These are phyloP conservation scores for Penicillium sp. DNA, from an alignment of 2,329 filamentous ascomycete genomes.

Conservation along the genomic window DNA sequence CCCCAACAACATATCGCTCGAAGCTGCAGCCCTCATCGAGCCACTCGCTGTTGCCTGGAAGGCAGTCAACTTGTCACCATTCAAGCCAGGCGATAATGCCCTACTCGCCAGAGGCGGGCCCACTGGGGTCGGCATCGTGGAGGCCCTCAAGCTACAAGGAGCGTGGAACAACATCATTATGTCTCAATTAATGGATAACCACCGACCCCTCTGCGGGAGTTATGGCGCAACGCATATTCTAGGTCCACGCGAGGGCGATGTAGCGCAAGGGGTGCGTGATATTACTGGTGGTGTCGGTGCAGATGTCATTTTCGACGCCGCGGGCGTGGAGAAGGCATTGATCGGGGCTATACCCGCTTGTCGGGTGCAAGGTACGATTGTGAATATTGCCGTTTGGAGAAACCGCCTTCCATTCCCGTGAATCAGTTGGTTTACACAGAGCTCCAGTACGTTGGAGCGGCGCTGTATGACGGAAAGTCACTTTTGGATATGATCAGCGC, in stretches of 20 bases:
- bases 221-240: slow-evolving; percentile 60
- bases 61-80: slow-evolving; percentile 53
- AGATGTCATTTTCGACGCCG: slow-evolving; percentile 63
- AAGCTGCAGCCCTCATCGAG: slow-evolving; percentile 57
- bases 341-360: slow-evolving; percentile 51
- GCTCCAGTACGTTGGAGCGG: slow-evolving; percentile 50
- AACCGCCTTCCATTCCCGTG: slow-evolving; percentile 52
- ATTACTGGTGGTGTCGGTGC: slow-evolving; percentile 52
- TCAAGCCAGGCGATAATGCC: slow-evolving; percentile 49
- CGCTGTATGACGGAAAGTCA: slow-evolving; percentile 54
- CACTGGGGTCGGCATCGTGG: slow-evolving; percentile 61
- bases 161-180: slow-evolving; percentile 59
- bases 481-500: too few relatives aligned
- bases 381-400: slow-evolving; percentile 68
- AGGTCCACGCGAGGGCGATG: slow-evolving; percentile 50
- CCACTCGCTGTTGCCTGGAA: slow-evolving; percentile 67
- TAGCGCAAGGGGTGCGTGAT: slow-evolving; percentile 47
- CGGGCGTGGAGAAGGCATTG: slow-evolving; percentile 56
- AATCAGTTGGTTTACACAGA: slow-evolving; percentile 57
- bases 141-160: slow-evolving; percentile 56
- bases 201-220: slow-evolving; percentile 53
- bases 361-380: slow-evolving; percentile 55
- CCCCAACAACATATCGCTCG: slow-evolving; percentile 18
- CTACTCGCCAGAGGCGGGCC: slow-evolving; percentile 63
- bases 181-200: slow-evolving; percentile 53